phyloP scores from a whole-genome alignment of 495 filamentous ascomycete genomes.

The Neurospora sp. region DNA sequence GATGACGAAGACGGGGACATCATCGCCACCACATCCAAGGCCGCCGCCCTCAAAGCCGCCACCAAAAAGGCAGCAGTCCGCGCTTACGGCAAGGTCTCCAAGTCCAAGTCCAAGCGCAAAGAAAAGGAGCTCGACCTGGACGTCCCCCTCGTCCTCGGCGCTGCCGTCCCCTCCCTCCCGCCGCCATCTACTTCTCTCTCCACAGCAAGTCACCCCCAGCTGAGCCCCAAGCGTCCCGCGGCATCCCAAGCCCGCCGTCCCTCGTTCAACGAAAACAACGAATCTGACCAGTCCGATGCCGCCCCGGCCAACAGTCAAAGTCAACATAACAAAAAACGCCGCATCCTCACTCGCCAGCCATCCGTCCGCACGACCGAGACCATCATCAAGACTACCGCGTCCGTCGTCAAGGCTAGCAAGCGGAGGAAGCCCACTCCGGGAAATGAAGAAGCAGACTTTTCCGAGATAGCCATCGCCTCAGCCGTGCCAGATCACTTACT shows the following conservation, averaged over 20 bases:
- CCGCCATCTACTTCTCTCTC: background rate
- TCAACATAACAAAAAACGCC: background rate
- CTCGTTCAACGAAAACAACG: background rate
- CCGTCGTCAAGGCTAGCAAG: background rate
- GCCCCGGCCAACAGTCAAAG: background rate
- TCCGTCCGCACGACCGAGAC: background rate
- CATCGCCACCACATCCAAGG: background rate
- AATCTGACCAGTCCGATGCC: background rate
- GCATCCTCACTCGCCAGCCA: background rate
- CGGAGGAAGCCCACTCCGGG: background rate
- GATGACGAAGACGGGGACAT: background rate
- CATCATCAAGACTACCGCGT: background rate
- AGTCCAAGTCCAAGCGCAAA: background rate
- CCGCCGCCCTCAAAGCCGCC: background rate
- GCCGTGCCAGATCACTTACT: background rate
- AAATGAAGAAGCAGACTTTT: background rate
- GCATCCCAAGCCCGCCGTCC: background rate
- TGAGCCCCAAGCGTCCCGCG: background rate
- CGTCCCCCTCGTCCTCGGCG: background rate
- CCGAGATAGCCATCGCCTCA: background rate
- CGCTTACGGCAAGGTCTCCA: background rate
- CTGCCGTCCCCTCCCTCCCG: background rate
- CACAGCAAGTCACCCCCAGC: background rate
- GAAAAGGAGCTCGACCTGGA: background rate
- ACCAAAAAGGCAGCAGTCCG: background rate